Evolutionary conservation across 352 stramenopile genomes (phyloP), one percentile per base, ranked within the genome.

Genomic region (Blastocystis sp.): DNA sequence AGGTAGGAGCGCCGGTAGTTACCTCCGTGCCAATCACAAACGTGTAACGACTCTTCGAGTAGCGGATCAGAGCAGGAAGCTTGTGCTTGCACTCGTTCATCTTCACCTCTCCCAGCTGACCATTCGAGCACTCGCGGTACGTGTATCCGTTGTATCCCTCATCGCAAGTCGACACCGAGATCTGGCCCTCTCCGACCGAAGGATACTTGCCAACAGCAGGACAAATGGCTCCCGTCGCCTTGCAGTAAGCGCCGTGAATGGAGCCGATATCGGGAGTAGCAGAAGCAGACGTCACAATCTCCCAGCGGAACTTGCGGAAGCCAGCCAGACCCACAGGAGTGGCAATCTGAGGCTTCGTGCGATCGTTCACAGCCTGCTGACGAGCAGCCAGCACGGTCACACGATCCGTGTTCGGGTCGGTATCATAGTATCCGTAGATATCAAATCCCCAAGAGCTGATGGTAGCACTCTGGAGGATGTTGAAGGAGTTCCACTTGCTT

Each of bases 111-210:
- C 57, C 57, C 14, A 85, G 40, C 4, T 36, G 24, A 18, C 54
- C 53, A 44, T 54, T 46, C 6, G 18, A 27, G 42, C 75, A 85
- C 40, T 24, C 16, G n/a, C 75, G 38, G 32, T 64, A 85, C 18
- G 75, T 27, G 38, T 85, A 85, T 9, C 75, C 75, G n/a, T 72
- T 56, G 29, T 85, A 72, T 16, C 29, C 36, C 24, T 85, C 57
- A 29, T 48, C 49, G 38, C 75, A 85, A 2, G 42, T 6, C 0
- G 24, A 32, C 44, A 61, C 38, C 18, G 57, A 76, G n/a, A 63
- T 61, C 51, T 85, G 49, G 24, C 75, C 75, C 21, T 85, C 57
- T n/a, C 57, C 40, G 14, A 56, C 53, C 29, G 38, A 24, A 21
- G 75, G 75, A 42, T 85, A 85, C 4, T 85, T 34, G 24, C 59